These are phyloP conservation scores for Mycena metata DNA, from an alignment of 768 basidiomycete species.

Conservation along the genomic window DNA sequence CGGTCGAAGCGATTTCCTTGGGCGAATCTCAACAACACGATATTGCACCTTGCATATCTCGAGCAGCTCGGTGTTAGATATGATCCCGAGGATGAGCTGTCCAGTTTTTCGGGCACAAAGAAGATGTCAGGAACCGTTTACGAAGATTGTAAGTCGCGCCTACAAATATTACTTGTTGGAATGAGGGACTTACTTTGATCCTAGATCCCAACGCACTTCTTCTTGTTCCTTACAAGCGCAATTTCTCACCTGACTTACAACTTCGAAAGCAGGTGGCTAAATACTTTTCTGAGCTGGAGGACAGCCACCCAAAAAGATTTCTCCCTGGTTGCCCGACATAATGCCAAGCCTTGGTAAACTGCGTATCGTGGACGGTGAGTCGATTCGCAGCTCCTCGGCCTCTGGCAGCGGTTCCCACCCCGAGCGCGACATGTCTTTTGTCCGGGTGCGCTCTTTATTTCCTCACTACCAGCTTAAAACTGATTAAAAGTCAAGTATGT, in stretches of 20 bases:
- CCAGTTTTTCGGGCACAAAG: background rate
- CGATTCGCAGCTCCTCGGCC: background rate
- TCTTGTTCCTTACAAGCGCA: conserved; percentile 17
- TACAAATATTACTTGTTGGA: conserved; percentile 1
- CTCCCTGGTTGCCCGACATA: background rate
- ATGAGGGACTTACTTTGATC: background rate
- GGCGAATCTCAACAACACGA: conserved; percentile 27
- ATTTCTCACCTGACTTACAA: conserved; percentile 19
- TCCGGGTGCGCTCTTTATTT: background rate
- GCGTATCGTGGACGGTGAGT: conserved; percentile 6
- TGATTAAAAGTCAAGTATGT: conserved; percentile 16
- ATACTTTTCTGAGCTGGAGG: conserved; percentile 36
- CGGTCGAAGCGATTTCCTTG: background rate
- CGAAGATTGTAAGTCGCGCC: conserved; percentile 9
- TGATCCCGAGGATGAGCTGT: conserved; percentile 41
- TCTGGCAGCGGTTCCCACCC: conserved; percentile 3
- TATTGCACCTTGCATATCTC: conserved; percentile 42
- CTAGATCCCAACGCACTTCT: conserved; percentile 36
- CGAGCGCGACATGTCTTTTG: conserved; percentile 21
- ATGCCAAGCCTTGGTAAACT: conserved; percentile 24
- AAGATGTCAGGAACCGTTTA: conserved; percentile 5
- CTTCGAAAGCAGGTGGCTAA: conserved; percentile 29
- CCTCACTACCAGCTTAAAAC: background rate
- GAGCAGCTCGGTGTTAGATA: conserved; percentile 43
- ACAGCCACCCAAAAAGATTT: background rate